Base-by-base conservation (phyloP, 2,329 filamentous ascomycete species). In the Arthrobotrys sinensis region DNA sequence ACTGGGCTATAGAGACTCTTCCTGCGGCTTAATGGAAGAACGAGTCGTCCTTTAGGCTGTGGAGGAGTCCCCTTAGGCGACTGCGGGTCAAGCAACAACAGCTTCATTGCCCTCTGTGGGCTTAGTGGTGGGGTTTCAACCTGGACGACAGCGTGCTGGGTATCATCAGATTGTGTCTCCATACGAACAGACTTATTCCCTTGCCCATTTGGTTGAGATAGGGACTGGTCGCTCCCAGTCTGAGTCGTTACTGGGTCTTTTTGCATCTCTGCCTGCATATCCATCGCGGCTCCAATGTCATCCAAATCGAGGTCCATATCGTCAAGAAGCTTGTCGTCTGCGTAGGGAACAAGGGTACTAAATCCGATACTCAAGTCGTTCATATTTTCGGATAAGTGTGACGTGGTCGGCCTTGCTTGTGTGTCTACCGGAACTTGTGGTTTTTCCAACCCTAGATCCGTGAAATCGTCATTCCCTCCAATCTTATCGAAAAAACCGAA, bases 1-100 rank as follows among this genome's bases (percentile, higher is more conserved):
- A 82, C 80, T 7, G 81, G 81, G 7, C 80, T 81, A 72, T 82
- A 82, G n/a, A 82, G 57, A 5, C 81, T 82, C 62, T 79, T 78
- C n/a, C 80, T 66, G 11, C 81, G 71, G 38, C 80, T 81, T 1
- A 81, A 14, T 32, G 14, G 52, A 3, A 57, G 53, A 11, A 60
- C 34, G 19, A 36, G 53, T 4, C 21, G 67, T 0, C 40, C 34
- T 36, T 70, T 81, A 4, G 79, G 52, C 32, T 79, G 77, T 3
- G 76, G 67, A 32, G 70, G 43, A 19, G 28, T 53, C n/a, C 63
- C 65, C 16, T 80, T 80, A 1, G 68, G 70, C 11, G 80, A 72
- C 24, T 75, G 72, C 28, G 81, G 80, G 24, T 80, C 81, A 7
- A 80, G 76, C 8, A 82, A 65, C 8, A 82, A 63, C 16, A 82